These are phyloP conservation scores for Coprinopsis sp. DNA, from an alignment of 768 basidiomycete genomes.

Conservation along the genomic window DNA sequence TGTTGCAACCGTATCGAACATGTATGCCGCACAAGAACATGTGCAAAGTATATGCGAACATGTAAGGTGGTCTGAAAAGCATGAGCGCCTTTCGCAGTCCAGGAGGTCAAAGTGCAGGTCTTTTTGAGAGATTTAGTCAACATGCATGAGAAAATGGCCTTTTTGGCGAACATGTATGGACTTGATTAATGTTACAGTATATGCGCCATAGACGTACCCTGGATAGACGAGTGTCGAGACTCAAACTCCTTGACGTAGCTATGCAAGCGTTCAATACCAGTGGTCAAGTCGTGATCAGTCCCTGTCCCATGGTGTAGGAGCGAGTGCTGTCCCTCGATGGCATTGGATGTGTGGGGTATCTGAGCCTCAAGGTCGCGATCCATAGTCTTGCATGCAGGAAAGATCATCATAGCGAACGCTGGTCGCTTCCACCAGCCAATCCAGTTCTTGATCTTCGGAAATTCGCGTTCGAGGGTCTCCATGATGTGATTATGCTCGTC, in stretches of 20 bases:
- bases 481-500: conserved; percentile 7
- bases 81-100: too few species aligned
- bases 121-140: too few species aligned
- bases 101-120: too few species aligned
- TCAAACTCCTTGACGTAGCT: conserved; percentile 16
- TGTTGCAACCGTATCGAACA: too few species aligned
- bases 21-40: too few species aligned
- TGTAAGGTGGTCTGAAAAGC: too few species aligned
- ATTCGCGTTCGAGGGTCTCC: neutral
- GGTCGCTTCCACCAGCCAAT: conserved; percentile 21
- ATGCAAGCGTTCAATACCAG: conserved; percentile 14
- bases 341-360: conserved; percentile 18
- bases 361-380: conserved; percentile 9
- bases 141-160: too few species aligned
- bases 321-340: conserved; percentile 20
- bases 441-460: conserved; percentile 15
- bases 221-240: conserved; percentile 10
- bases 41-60: too few species aligned
- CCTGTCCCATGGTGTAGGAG: conserved; percentile 20
- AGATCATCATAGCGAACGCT: conserved; percentile 19
- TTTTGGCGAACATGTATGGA: too few species aligned
- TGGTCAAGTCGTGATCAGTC: conserved; percentile 16
- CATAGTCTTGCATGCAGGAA: conserved; percentile 14
- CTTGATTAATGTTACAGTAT: too few species aligned
- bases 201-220: too few species aligned